A percentile compares a stretch with the other conserved stretches of the same genome.
phyloP scores from a whole-genome alignment of 257 asterid species.

The Jacaranda copaia region DNA sequence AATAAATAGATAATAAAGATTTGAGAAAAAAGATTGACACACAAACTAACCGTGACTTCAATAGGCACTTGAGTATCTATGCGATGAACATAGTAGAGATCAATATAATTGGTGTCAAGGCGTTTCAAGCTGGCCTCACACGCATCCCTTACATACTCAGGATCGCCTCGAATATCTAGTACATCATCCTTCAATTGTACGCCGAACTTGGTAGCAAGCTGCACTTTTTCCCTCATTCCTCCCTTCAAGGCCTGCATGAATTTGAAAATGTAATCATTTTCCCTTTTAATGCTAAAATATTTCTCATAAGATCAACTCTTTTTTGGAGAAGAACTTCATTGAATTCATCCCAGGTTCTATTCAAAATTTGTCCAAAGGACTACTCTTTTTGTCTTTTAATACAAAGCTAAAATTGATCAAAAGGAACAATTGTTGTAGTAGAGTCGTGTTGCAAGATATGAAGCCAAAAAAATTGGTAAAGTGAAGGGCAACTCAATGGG shows the following conservation, averaged over 20 bases:
- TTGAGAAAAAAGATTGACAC: neutral
- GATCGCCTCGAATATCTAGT: conserved; percentile 38
- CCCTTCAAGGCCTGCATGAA: conserved; percentile 41
- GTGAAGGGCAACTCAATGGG: no score
- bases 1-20: no score
- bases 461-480: no score
- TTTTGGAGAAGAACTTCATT: no score
- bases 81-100: conserved; percentile 47
- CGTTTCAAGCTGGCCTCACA: conserved; percentile 49
- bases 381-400: no score
- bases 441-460: no score
- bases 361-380: no score
- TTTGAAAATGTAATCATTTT: neutral
- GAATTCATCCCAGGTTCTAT: no score
- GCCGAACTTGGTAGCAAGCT: conserved; percentile 46
- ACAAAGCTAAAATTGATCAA: no score
- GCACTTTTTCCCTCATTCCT: conserved; percentile 41
- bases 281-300: neutral
- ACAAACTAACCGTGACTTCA: conserved; percentile 40
- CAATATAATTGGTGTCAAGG: conserved; percentile 41
- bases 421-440: no score
- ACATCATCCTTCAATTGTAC: conserved; percentile 18
- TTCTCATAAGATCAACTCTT: no score
- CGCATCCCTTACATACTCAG: conserved; percentile 40
- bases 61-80: conserved; percentile 47